Percentiles rank a stretch among this genome's conserved stretches.
phyloP scores from a whole-genome alignment of 192 early-diverging fungal genomes.

The Backusella tuberculispora region DNA sequence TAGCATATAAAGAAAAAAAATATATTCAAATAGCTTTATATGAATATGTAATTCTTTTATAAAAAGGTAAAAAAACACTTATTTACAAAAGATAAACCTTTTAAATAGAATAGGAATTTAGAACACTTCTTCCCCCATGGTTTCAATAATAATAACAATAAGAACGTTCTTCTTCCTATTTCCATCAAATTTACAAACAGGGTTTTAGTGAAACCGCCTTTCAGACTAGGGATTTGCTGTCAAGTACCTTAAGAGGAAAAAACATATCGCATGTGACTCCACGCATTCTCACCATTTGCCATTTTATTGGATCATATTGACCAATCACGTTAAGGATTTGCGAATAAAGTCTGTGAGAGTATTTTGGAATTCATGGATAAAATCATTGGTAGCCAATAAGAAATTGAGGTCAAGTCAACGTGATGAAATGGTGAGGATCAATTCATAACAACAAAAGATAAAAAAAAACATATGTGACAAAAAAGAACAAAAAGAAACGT shows the following conservation, averaged over 20 bases:
- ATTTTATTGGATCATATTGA: background rate
- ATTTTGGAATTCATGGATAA: conserved; percentile 11
- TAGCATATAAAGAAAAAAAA: too few relatives aligned
- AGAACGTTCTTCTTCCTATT: too few relatives aligned
- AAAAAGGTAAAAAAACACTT: too few relatives aligned
- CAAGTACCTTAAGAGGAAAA: background rate
- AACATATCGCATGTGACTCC: background rate
- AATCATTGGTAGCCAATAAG: conserved; percentile 9
- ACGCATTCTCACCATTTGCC: background rate
- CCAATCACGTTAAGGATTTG: background rate
- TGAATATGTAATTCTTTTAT: too few relatives aligned
- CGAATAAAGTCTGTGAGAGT: background rate
- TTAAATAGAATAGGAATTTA: too few relatives aligned
- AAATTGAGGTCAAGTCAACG: background rate
- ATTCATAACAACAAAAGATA: background rate
- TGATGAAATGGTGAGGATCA: conserved; percentile 6
- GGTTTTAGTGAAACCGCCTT: background rate
- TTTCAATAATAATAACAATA: too few relatives aligned
- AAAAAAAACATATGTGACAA: conserved; percentile 2
- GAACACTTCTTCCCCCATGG: too few relatives aligned
- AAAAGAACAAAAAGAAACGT: background rate
- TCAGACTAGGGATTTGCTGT: background rate
- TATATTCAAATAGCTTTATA: too few relatives aligned
- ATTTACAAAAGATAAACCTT: too few relatives aligned
- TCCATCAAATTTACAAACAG: background rate